Evolutionary conservation across 129 eudicot genomes (phyloP).

Genomic region (Artemisia tridentata): DNA sequence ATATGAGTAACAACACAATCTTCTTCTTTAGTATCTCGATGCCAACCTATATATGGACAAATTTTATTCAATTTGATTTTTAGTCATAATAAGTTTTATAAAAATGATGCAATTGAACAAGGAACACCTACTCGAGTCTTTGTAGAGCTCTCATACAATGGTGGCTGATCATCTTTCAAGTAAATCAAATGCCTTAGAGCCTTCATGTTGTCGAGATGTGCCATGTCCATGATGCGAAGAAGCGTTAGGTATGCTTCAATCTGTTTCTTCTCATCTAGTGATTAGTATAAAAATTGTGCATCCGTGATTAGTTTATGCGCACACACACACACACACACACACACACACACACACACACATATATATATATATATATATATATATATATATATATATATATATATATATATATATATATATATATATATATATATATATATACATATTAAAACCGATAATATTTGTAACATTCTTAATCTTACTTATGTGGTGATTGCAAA

Average conservation of each 20-base stretch:
- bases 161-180: constrained; percentile 66
- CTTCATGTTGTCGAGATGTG: constrained; percentile 72
- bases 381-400: too few relatives aligned
- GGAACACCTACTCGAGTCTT: constrained; percentile 50
- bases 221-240: constrained; percentile 50
- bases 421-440: too few relatives aligned
- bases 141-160: constrained; percentile 57
- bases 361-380: too few relatives aligned
- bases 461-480: constrained; percentile 13
- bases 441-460: background rate
- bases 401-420: too few relatives aligned
- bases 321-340: too few relatives aligned
- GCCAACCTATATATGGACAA: constrained; percentile 42
- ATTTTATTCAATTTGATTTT: background rate
- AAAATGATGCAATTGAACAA: background rate
- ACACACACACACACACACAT: too few relatives aligned
- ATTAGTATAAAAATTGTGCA: background rate
- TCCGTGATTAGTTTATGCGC: background rate
- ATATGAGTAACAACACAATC: constrained; percentile 69
- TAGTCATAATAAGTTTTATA: background rate
- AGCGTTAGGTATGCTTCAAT: constrained; percentile 56
- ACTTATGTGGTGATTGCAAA: constrained; percentile 66
- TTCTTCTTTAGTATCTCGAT: constrained; percentile 59
- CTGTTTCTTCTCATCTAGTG: constrained; percentile 60
- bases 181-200: constrained; percentile 62